A percentile compares a stretch with the other conserved stretches of the same genome.
These are phyloP conservation scores for Zygosaccharomyces pseudobailii DNA, from an alignment of 1,139 yeast species.

Conservation along the genomic window DNA sequence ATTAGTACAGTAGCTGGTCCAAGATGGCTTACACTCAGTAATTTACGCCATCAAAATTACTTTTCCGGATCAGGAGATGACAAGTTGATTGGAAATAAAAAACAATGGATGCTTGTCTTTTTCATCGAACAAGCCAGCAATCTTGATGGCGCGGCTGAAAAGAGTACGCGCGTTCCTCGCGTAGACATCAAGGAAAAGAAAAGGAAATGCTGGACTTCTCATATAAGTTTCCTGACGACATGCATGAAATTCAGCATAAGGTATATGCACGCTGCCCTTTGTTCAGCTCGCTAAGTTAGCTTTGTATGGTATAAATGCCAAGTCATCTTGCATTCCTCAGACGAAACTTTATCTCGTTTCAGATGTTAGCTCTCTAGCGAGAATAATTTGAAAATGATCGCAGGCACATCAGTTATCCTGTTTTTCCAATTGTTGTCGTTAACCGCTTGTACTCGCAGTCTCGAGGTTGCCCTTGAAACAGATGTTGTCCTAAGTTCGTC, in stretches of 20 bases:
- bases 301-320: not conserved
- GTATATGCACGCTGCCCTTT: not conserved
- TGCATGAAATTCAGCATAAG: not conserved
- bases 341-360: not conserved
- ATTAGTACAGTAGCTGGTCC: not conserved
- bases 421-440: not conserved
- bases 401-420: not conserved
- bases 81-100: no score
- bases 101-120: not conserved
- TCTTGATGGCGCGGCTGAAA: not conserved
- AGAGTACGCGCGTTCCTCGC: not conserved
- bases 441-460: not conserved
- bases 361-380: not conserved
- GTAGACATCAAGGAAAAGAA: not conserved
- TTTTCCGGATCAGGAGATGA: no score
- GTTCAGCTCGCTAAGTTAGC: not conserved
- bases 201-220: not conserved
- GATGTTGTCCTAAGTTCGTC: not conserved
- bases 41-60: no score
- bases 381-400: not conserved
- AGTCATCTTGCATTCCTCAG: not conserved
- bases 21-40: not conserved
- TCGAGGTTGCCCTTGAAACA: not conserved
- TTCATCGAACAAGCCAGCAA: not conserved
- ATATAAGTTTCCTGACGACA: not conserved